Evolutionary conservation across 768 basidiomycete species (phyloP).

Genomic region (Pleurotus ostreatus): DNA sequence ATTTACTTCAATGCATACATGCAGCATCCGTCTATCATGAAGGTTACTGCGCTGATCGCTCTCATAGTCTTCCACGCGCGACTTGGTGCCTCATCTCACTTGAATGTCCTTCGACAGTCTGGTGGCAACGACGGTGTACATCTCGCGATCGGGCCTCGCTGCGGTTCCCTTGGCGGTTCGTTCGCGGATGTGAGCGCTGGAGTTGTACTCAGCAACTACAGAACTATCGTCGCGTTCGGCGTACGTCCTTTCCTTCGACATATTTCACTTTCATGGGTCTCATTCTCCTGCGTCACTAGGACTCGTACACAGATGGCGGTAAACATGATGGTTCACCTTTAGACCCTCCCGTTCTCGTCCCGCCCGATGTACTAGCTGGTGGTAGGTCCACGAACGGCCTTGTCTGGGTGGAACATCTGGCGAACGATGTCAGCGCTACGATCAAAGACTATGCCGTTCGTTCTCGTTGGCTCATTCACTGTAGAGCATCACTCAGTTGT

Average conservation of each 20-base stretch:
- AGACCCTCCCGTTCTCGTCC: constrained; percentile 38
- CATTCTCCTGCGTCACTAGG: constrained; percentile 19
- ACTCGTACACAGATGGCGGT: constrained; percentile 46
- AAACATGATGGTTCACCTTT: constrained; percentile 43
- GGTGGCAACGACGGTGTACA: constrained; percentile 29
- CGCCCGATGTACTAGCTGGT: constrained; percentile 40
- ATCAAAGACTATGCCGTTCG: constrained; percentile 52
- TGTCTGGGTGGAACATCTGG: constrained; percentile 47
- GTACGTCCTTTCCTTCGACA: constrained; percentile 22
- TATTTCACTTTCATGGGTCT: background rate
- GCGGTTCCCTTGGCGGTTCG: constrained; percentile 35
- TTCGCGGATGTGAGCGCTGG: constrained; percentile 48
- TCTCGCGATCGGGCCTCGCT: constrained; percentile 43
- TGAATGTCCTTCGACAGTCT: background rate
- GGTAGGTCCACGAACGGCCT: constrained; percentile 48
- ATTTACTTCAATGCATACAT: no score
- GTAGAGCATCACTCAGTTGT: no score
- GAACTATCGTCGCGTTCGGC: constrained; percentile 51
- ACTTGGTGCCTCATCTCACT: no score
- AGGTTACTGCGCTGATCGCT: no score
- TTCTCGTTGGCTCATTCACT: background rate
- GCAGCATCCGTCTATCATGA: no score
- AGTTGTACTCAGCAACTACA: constrained; percentile 27
- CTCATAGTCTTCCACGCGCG: no score
- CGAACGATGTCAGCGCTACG: constrained; percentile 34